Conservation (phyloP, 73 alveolate species). For the Paramecium caudatum region DNA sequence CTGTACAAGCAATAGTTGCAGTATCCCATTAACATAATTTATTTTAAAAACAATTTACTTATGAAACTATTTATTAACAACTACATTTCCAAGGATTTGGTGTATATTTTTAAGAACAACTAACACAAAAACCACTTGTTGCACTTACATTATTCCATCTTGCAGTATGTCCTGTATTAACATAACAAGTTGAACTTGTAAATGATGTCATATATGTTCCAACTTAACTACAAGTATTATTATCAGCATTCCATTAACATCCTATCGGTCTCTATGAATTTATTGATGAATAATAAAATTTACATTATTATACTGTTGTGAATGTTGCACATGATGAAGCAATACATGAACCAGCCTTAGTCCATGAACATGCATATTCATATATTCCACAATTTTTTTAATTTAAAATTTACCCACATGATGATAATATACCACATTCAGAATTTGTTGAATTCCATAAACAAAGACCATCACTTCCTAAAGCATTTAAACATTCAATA, state of each 20-base stretch:
- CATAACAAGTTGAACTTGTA: conserved; percentile 3
- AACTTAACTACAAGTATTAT: neutral
- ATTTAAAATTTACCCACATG: neutral
- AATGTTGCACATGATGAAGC: neutral
- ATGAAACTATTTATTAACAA: conserved; percentile 13
- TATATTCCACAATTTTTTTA: neutral
- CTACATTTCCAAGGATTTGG: conserved; percentile 2
- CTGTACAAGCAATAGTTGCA: neutral
- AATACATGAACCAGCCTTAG: neutral
- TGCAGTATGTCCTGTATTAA: neutral
- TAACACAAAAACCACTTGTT: neutral
- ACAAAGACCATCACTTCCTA: conserved; percentile 44
- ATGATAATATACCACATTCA: neutral
- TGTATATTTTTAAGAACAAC: neutral
- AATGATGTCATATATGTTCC: neutral
- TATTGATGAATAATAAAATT: neutral
- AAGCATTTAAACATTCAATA: neutral
- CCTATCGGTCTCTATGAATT: conserved; percentile 28
- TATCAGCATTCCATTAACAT: neutral
- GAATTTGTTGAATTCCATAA: neutral
- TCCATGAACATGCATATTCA: conserved; percentile 5
- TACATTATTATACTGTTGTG: neutral
- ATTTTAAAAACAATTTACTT: neutral
- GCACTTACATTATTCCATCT: neutral
- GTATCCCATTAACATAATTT: neutral